Evolutionary conservation across 129 eudicot genomes (phyloP), one percentile per base, ranked within the genome.

Genomic region (Escallonia rubra): DNA sequence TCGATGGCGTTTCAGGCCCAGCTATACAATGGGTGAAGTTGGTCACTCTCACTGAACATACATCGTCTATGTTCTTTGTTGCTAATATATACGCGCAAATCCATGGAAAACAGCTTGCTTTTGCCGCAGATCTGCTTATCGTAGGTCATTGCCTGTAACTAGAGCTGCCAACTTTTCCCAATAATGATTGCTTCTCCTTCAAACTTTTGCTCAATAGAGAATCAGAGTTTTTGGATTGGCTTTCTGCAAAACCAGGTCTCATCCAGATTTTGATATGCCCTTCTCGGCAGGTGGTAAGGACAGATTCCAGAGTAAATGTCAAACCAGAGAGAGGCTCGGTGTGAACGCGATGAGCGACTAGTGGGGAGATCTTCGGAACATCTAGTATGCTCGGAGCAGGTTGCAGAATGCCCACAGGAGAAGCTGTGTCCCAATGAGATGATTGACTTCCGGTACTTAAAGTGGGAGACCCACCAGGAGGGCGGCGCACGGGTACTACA

Each of bases 351-450:
- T 89, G 96, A 58, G 84, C 87, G 8, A 84, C 91, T 41, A 92
- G 66, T 5, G 98, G 98, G n/a, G 98, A 83, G 8, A 92, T 87
- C 77, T 92, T 92, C 39, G 98, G 98, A 15, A 92, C 90, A 58
- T 86, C 95, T 47, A 88, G 83, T 81, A 86, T 89, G 76, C 95
- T 84, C 50, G 98, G 98, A 57, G 98, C 74, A 7, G 96, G 95
- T 74, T 79, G 98, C 49, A 93, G 69, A 10, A 87, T 77, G 4
- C 98, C 98, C 34, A 58, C 77, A 12, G 91, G 86, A 70, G 65
- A 78, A 13, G 85, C 80, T 39, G 47, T 74, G 83, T 89, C 96
- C 95, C 96, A 93, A 11, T 83, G 96, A 68, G 96, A 71, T 10
- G 98, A 93, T 43, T 80, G 98, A 67, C 88, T 86, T 49, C 90